These are phyloP conservation scores for Cordyceps farinosa DNA, from an alignment of 2,329 filamentous ascomycete species.

Conservation along the genomic window DNA sequence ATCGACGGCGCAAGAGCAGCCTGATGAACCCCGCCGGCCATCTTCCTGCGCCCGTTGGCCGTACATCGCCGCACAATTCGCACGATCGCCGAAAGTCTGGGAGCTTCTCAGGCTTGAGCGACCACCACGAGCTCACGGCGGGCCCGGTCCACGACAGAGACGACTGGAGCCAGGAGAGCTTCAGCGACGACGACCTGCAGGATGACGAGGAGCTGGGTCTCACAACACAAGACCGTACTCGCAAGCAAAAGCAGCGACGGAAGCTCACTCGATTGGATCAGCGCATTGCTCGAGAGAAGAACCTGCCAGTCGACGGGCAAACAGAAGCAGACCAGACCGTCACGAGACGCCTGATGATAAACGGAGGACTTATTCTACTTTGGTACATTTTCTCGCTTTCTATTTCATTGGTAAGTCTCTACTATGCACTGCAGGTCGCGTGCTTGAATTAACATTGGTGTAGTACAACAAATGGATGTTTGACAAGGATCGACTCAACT, in stretches of 20 bases:
- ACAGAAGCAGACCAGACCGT: conserved; percentile 73
- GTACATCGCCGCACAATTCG: conserved; percentile 25
- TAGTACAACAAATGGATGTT: conserved; percentile 99
- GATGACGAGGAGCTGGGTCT: conserved; percentile 90
- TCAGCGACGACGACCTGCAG: conserved; percentile 68
- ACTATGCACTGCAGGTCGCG: background rate
- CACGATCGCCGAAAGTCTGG: conserved; percentile 19
- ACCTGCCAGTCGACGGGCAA: conserved; percentile 66
- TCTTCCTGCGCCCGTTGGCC: conserved; percentile 26
- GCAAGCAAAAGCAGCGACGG: conserved; percentile 62
- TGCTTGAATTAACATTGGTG: conserved; percentile 47
- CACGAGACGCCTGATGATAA: conserved; percentile 64
- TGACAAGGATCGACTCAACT: conserved; percentile 76
- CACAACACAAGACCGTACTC: conserved; percentile 67
- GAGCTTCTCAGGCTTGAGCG: conserved; percentile 25
- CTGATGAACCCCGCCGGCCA: conserved; percentile 40
- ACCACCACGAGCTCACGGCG: conserved; percentile 34
- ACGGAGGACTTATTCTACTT: conserved; percentile 74
- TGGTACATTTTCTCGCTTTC: conserved; percentile 93
- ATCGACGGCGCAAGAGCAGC: conserved; percentile 55
- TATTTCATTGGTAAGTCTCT: conserved; percentile 75
- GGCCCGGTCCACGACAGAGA: conserved; percentile 25
- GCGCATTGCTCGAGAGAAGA: conserved; percentile 58
- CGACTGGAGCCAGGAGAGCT: conserved; percentile 48
- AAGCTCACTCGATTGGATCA: conserved; percentile 68